Percentiles rank a stretch among this genome's conserved stretches.
phyloP scores from a whole-genome alignment of 345 rosid genomes.

The Populus pruinosa region DNA sequence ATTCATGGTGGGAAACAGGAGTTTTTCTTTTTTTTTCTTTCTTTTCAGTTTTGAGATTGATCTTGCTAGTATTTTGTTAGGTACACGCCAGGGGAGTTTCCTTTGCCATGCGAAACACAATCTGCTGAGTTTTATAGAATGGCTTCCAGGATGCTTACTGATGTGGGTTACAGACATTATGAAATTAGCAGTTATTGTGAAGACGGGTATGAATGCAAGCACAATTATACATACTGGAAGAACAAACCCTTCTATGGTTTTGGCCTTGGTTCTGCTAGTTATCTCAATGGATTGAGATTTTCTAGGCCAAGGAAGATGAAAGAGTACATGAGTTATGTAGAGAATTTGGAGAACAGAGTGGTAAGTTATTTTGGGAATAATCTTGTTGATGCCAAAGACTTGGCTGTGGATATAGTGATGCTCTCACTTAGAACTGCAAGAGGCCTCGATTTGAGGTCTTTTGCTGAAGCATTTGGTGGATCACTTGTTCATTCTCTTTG shows the following conservation, averaged over 20 bases:
- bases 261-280: constrained; percentile 96
- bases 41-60: neutral
- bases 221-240: constrained; percentile 85
- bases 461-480: constrained; percentile 56
- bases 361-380: constrained; percentile 32
- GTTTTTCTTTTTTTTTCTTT: neutral
- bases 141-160: constrained; percentile 63
- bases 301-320: constrained; percentile 84
- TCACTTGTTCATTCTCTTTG: constrained; percentile 52
- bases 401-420: constrained; percentile 81
- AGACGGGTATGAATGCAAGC: constrained; percentile 70
- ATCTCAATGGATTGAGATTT: constrained; percentile 68
- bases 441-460: constrained; percentile 66
- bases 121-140: constrained; percentile 77
- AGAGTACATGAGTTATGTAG: constrained; percentile 58
- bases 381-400: constrained; percentile 49
- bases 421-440: constrained; percentile 79
- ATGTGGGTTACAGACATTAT: constrained; percentile 70
- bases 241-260: constrained; percentile 76
- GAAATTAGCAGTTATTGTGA: constrained; percentile 79
- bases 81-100: constrained; percentile 83
- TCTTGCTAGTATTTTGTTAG: constrained; percentile 34
- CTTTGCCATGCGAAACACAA: constrained; percentile 76
- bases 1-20: neutral
- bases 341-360: constrained; percentile 53